A percentile compares a stretch with the other conserved stretches of the same genome.
Conservation (phyloP, 768 basidiomycete species). For the Macrolepiota fuliginosa region DNA sequence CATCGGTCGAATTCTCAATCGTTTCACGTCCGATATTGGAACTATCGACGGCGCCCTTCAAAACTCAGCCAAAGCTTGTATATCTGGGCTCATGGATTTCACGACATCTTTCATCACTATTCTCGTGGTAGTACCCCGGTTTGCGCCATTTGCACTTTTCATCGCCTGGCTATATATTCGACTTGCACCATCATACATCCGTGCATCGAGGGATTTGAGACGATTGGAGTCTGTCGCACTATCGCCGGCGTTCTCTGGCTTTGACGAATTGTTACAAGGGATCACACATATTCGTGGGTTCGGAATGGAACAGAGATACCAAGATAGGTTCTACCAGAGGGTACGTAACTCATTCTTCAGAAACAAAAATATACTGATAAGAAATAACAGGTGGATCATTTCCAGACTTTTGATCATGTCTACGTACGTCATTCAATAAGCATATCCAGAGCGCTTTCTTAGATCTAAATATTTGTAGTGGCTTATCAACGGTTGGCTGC, state of each 20-base stretch:
- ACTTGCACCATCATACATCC: slow-evolving; percentile 58
- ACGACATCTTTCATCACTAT: slow-evolving; percentile 63
- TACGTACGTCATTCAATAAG: slow-evolving; percentile 44
- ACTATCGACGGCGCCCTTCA: slow-evolving; percentile 68
- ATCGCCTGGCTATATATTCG: slow-evolving; percentile 71
- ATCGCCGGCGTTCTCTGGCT: slow-evolving; percentile 72
- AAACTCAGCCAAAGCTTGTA: slow-evolving; percentile 49
- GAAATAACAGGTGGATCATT: slow-evolving; percentile 47
- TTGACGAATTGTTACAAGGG: slow-evolving; percentile 67
- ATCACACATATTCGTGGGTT: slow-evolving; percentile 70
- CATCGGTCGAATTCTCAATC: slow-evolving; percentile 74
- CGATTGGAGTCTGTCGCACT: slow-evolving; percentile 64
- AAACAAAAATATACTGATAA: background rate
- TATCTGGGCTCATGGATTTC: slow-evolving; percentile 60
- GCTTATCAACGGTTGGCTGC: slow-evolving; percentile 67
- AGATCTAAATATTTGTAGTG: slow-evolving; percentile 36
- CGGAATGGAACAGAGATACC: slow-evolving; percentile 67
- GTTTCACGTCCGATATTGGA: slow-evolving; percentile 77
- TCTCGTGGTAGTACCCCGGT: slow-evolving; percentile 57
- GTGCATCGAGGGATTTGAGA: slow-evolving; percentile 63
- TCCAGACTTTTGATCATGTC: slow-evolving; percentile 70
- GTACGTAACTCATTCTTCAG: slow-evolving; percentile 25
- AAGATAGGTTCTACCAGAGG: slow-evolving; percentile 57
- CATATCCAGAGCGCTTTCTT: background rate
- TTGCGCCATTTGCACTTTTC: slow-evolving; percentile 63